A percentile compares a stretch with the other conserved stretches of the same genome.
Conservation (phyloP, 2,329 filamentous ascomycete genomes). For the Thielaviopsis populi region DNA sequence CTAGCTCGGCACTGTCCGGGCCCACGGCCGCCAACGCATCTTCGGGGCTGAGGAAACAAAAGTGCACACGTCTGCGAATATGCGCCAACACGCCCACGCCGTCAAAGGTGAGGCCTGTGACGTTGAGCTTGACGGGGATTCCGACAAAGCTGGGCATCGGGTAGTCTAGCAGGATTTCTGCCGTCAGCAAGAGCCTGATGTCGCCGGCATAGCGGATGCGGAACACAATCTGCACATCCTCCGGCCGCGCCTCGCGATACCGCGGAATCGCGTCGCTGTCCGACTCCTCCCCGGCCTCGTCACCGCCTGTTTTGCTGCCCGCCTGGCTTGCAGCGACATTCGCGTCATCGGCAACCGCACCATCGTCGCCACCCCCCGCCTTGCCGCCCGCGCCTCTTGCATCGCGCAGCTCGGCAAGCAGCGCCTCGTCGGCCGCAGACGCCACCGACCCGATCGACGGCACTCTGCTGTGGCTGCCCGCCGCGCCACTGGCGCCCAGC, state of each 20-base stretch:
- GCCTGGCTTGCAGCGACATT: conserved; percentile 19
- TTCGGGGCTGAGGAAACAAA: conserved; percentile 86
- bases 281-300: conserved; percentile 19
- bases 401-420: conserved; percentile 20
- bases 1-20: conserved; percentile 26
- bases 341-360: conserved; percentile 28
- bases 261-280: conserved; percentile 24
- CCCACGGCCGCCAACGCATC: conserved; percentile 65
- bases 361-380: conserved; percentile 23
- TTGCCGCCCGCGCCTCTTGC: conserved; percentile 18
- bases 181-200: conserved; percentile 74
- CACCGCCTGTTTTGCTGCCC: conserved; percentile 17
- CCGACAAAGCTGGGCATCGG: conserved; percentile 97
- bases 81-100: conserved; percentile 85
- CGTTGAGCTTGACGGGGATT: conserved; percentile 84
- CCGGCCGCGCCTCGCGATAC: conserved; percentile 58
- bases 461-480: conserved; percentile 5
- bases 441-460: conserved; percentile 11
- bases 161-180: conserved; percentile 91
- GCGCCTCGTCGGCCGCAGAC: conserved; percentile 29
- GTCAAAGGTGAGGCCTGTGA: conserved; percentile 89
- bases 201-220: conserved; percentile 81
- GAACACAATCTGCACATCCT: conserved; percentile 87
- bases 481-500: background rate
- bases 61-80: conserved; percentile 76